Conservation (phyloP, 257 asterid genomes). For the Solanum appendiculatum region DNA sequence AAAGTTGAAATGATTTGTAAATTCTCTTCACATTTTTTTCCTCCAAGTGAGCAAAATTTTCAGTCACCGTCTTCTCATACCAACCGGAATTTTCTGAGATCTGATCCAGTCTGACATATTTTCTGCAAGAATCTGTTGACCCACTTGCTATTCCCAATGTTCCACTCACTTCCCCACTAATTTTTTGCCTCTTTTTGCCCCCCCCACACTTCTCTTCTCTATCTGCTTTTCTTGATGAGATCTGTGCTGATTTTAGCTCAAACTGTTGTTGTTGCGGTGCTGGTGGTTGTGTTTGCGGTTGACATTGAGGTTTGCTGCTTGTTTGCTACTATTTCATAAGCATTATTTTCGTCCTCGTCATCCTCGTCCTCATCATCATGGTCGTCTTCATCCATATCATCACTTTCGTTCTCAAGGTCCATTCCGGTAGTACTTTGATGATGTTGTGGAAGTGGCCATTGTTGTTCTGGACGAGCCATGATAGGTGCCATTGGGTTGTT, state of each 20-base stretch:
- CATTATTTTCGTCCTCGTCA: conserved; percentile 42
- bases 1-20: neutral
- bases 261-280: neutral
- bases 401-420: conserved; percentile 20
- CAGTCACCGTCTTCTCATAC: conserved; percentile 1
- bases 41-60: neutral
- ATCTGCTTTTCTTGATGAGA: neutral
- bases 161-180: neutral
- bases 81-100: neutral
- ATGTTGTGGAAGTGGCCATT: conserved; percentile 53
- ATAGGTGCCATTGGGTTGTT: conserved; percentile 45
- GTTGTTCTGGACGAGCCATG: conserved; percentile 93
- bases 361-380: conserved; percentile 24
- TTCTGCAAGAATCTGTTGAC: conserved; percentile 16
- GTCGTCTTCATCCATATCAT: conserved; percentile 20
- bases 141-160: conserved; percentile 13
- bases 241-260: neutral
- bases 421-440: neutral
- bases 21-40: neutral
- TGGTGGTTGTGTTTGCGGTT: conserved; percentile 27
- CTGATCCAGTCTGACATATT: conserved; percentile 24
- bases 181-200: neutral
- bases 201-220: neutral
- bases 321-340: conserved; percentile 57
- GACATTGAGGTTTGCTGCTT: conserved; percentile 38